Evolutionary conservation across 176 grass and related monocot species (phyloP).

Genomic region (Luzula sylvatica): DNA sequence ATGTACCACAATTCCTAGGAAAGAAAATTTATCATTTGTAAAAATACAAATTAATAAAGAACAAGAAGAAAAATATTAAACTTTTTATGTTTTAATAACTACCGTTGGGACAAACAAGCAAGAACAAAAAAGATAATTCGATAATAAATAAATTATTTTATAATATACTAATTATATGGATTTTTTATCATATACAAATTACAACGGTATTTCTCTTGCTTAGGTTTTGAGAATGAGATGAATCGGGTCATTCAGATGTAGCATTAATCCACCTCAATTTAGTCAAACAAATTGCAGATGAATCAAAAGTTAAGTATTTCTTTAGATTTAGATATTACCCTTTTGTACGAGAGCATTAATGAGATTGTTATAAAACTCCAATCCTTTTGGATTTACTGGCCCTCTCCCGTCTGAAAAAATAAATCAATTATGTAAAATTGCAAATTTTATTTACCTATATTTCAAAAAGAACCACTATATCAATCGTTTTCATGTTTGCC

Average conservation of each 20-base stretch:
- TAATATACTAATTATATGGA: not conserved
- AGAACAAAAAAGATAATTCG: too few species aligned
- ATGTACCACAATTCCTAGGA: conserved; percentile 41
- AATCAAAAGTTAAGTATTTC: too few species aligned
- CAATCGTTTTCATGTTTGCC: too few species aligned
- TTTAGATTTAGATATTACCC: not conserved
- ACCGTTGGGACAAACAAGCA: not conserved
- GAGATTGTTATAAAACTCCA: conserved; percentile 46
- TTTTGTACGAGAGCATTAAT: conserved; percentile 44
- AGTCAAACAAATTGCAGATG: too few species aligned
- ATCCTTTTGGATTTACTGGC: conserved; percentile 46
- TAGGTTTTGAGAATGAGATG: too few species aligned
- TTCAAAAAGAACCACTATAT: too few species aligned
- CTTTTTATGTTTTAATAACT: not conserved
- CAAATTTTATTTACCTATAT: too few species aligned
- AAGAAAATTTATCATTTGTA: not conserved
- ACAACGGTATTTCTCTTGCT: too few species aligned
- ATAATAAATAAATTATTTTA: not conserved
- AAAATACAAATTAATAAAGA: not conserved
- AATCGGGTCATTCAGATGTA: too few species aligned
- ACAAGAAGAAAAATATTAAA: not conserved
- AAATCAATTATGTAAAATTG: too few species aligned
- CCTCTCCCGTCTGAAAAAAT: conserved; percentile 33
- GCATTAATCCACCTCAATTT: too few species aligned
- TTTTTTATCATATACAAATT: not conserved